These are phyloP conservation scores for Mycena crocata DNA, from an alignment of 768 basidiomycete species.

Conservation along the genomic window DNA sequence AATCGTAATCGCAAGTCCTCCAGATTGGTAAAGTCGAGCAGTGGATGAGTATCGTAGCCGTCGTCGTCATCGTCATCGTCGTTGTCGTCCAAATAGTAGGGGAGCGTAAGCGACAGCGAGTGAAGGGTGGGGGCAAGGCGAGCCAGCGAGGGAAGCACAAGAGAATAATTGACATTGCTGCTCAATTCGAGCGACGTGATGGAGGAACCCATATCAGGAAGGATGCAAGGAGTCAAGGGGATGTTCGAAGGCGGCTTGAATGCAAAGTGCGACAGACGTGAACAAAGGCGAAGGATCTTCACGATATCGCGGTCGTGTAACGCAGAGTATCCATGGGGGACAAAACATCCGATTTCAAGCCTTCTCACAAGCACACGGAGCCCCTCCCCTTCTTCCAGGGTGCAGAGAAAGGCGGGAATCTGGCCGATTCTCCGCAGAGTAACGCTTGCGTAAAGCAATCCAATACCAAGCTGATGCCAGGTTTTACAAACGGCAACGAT, in stretches of 20 bases:
- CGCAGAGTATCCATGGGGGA: constrained; percentile 17
- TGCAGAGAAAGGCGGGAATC: constrained; percentile 33
- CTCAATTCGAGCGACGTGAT: constrained; percentile 10
- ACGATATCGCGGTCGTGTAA: constrained; percentile 10
- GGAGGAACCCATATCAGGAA: background rate
- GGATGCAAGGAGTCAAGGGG: background rate
- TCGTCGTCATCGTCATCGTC: too few relatives aligned
- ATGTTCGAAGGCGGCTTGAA: background rate
- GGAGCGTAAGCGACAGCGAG: background rate
- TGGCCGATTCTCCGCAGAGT: constrained; percentile 38
- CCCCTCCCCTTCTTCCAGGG: constrained; percentile 28
- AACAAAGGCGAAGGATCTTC: constrained; percentile 10
- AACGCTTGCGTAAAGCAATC: constrained; percentile 41
- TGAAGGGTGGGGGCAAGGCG: background rate
- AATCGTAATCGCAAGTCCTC: background rate
- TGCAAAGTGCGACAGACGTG: constrained; percentile 6
- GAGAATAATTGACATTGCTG: background rate
- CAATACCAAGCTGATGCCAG: constrained; percentile 39
- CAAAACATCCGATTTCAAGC: constrained; percentile 25
- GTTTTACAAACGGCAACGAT: constrained; percentile 38
- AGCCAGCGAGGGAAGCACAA: background rate
- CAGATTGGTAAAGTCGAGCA: background rate
- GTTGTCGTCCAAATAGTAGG: too few relatives aligned
- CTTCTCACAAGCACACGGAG: constrained; percentile 29
- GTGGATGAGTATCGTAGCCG: background rate